Base-by-base conservation (phyloP, 164 flowering plant genomes). In the Malania oleifera region DNA sequence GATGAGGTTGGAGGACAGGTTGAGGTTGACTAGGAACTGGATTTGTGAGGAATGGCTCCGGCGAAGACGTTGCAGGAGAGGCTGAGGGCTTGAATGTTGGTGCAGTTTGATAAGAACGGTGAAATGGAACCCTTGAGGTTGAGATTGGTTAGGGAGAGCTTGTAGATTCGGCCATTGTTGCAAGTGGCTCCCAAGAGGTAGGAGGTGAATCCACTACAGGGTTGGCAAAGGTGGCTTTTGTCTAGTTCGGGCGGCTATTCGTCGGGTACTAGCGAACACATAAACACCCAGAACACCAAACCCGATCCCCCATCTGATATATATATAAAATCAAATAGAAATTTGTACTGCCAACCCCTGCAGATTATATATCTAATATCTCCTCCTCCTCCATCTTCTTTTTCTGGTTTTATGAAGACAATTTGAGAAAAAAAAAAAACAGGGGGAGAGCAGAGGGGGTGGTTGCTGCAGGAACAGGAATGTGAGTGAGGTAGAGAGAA, bases 81-180 rank as follows among this genome's bases (percentile, higher is more conserved):
- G 71, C 90, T 97, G 2, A 93, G 85, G n/a, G 97, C 55, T 54
- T 93, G 99, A 35, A 93, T 81, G 53, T 83, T 86, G 40, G 95
- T 82, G 73, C 99, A 93, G 75, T 88, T 90, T 37, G 96, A 74
- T 35, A 93, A 71, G 63, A 22, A 82, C 0, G 97, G 95, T 0
- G 99, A 90, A 61, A 93, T 67, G 6, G 87, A 44, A 60, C 99
- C 99, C 5, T 70, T 53, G 15, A 93, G 83, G 7, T 82, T 70
- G 59, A 93, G 80, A 62, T 64, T 78, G 6, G 83, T 55, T 55
- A 93, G 84, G 25, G 95, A 77, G 56, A 93, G 89, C 68, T 86
- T 88, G 88, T 82, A 86, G 73, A 93, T 83, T n/a, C 99, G 79
- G 60, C 96, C 97, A 54, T 90, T 90, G 85, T 88, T 93, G 77